phyloP scores from a whole-genome alignment of 140 eudicot species.

The Ambrosia hybrid region DNA sequence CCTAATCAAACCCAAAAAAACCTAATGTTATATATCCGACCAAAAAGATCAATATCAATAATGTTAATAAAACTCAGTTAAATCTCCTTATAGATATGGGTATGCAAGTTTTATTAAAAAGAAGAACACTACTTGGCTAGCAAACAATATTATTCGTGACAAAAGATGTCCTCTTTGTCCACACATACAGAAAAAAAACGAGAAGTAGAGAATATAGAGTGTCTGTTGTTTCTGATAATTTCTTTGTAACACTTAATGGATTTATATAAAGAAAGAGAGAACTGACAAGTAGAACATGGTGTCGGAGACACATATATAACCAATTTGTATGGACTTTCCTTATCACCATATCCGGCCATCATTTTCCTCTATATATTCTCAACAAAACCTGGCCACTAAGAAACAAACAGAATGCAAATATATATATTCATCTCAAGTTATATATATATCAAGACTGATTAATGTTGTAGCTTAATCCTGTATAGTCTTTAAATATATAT shows the following conservation, averaged over 20 bases:
- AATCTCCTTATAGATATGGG: not conserved
- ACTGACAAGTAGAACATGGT: constrained; percentile 40
- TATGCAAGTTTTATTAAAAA: not conserved
- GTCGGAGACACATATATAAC: constrained; percentile 34
- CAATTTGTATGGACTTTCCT: constrained; percentile 28
- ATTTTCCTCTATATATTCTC: constrained; percentile 25
- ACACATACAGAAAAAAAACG: constrained; percentile 23
- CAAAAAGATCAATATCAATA: not conserved
- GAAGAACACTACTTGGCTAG: not conserved
- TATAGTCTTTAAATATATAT: not conserved
- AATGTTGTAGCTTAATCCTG: too few species aligned
- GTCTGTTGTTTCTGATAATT: constrained; percentile 22
- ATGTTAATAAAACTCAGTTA: not conserved
- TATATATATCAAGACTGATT: too few species aligned
- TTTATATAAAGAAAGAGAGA: constrained; percentile 27
- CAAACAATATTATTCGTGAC: constrained; percentile 9
- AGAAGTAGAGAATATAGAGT: constrained; percentile 28
- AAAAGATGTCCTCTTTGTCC: constrained; percentile 17
- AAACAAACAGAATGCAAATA: not conserved
- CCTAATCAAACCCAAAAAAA: too few species aligned
- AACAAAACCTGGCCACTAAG: constrained; percentile 18
- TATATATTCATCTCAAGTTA: not conserved
- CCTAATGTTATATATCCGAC: not conserved
- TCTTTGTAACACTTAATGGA: constrained; percentile 35
- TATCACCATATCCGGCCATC: constrained; percentile 23